Percentiles rank a stretch among this genome's conserved stretches.
These are phyloP conservation scores for Exophiala aquamarina DNA, from an alignment of 2,329 filamentous ascomycete species.

Conservation along the genomic window DNA sequence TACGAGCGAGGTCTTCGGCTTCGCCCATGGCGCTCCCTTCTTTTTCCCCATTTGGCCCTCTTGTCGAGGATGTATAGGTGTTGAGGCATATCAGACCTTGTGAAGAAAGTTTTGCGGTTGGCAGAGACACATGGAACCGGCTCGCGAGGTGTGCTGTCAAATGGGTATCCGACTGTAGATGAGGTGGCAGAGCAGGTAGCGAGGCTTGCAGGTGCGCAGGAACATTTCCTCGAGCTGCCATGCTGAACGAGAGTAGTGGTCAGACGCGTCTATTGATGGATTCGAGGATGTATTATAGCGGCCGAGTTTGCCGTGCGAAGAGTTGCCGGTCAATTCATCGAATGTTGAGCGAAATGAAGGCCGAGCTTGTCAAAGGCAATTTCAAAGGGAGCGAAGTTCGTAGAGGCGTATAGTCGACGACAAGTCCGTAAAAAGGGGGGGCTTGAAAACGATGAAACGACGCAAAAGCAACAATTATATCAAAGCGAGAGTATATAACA, in stretches of 20 bases:
- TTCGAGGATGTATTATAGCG: too few relatives aligned
- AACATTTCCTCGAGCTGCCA: slow-evolving; percentile 45
- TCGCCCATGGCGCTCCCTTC: slow-evolving; percentile 90
- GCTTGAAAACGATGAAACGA: too few relatives aligned
- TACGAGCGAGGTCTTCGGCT: slow-evolving; percentile 85
- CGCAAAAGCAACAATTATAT: too few relatives aligned
- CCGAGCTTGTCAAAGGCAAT: too few relatives aligned
- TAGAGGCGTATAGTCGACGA: too few relatives aligned
- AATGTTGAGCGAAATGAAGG: too few relatives aligned
- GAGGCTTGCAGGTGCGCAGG: slow-evolving; percentile 75
- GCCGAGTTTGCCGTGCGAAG: too few relatives aligned
- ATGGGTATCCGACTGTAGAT: slow-evolving; percentile 53
- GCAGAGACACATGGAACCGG: slow-evolving; percentile 81
- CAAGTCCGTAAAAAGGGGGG: too few relatives aligned
- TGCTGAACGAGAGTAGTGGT: slow-evolving; percentile 27
- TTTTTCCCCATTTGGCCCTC: slow-evolving; percentile 85
- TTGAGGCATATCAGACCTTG: slow-evolving; percentile 91
- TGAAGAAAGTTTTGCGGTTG: slow-evolving; percentile 84
- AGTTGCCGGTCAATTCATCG: too few relatives aligned
- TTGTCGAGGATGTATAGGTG: slow-evolving; percentile 86
- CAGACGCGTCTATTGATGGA: too few relatives aligned
- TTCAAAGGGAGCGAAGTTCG: too few relatives aligned
- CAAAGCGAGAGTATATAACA: too few relatives aligned
- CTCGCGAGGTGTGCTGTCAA: slow-evolving; percentile 52
- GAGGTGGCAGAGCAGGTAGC: slow-evolving; percentile 81